Percentiles rank a stretch among this genome's conserved stretches.
These are phyloP conservation scores for Phytophthora chlamydospora DNA, from an alignment of 352 stramenopile genomes.

Conservation along the genomic window DNA sequence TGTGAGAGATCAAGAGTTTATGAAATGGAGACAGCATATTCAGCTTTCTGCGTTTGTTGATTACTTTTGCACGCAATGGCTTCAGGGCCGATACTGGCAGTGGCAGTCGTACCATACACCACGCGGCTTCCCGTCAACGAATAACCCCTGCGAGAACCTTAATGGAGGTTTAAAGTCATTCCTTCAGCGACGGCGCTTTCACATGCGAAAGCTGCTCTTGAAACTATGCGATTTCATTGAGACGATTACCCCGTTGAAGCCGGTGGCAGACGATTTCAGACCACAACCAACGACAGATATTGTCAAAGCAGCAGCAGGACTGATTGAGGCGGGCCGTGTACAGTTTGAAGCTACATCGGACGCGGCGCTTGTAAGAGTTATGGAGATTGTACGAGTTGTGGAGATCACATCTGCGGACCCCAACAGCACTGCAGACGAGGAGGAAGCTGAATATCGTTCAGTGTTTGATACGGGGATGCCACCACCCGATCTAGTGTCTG, in stretches of 20 bases:
- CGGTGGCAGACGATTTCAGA: not conserved
- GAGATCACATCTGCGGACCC: no score
- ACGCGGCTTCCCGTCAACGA: not conserved
- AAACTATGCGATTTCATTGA: slow-evolving; percentile 3
- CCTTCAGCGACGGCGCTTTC: not conserved
- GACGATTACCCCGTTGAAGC: not conserved
- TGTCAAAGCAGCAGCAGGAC: not conserved
- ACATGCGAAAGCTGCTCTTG: not conserved
- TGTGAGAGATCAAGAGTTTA: not conserved
- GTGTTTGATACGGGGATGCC: no score
- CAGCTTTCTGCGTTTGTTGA: not conserved
- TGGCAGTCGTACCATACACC: slow-evolving; percentile 5
- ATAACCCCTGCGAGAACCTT: slow-evolving; percentile 4
- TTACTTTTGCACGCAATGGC: slow-evolving; percentile 5
- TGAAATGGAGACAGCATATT: not conserved
- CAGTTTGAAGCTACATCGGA: not conserved
- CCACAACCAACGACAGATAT: not conserved
- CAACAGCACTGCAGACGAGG: no score
- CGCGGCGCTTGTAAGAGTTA: no score
- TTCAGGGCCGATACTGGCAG: not conserved
- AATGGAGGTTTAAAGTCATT: slow-evolving; percentile 8
- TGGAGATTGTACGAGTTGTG: not conserved
- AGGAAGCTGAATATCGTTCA: no score
- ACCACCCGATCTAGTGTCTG: no score
- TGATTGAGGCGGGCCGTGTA: not conserved